Percentiles rank a stretch among this genome's conserved stretches.
phyloP scores from a whole-genome alignment of 1,284 basidiomycete species.

The Spongiforma sp. region DNA sequence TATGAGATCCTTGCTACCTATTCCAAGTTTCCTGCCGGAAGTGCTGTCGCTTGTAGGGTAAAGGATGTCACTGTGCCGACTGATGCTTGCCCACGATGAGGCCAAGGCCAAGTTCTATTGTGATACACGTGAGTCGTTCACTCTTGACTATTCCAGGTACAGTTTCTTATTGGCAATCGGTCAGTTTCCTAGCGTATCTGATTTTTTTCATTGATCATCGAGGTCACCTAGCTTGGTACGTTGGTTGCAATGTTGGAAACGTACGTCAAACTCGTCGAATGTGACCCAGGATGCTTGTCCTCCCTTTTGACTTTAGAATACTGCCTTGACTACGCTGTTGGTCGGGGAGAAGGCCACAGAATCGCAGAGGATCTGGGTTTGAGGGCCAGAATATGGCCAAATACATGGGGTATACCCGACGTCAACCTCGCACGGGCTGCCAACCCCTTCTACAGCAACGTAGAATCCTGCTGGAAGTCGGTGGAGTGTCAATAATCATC shows the following conservation, averaged over 20 bases:
- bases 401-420: no score
- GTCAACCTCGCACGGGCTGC: no score
- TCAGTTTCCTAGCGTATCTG: slow-evolving; percentile 31
- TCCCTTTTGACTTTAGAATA: slow-evolving; percentile 25
- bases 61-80: slow-evolving; percentile 44
- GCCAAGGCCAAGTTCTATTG: slow-evolving; percentile 51
- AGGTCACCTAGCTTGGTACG: slow-evolving; percentile 29
- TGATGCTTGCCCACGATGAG: slow-evolving; percentile 56
- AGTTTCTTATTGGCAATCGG: slow-evolving; percentile 56
- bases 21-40: slow-evolving; percentile 49
- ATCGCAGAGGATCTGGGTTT: slow-evolving; percentile 32
- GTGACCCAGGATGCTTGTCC: background rate
- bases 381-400: no score
- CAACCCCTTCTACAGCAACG: no score
- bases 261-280: slow-evolving; percentile 20
- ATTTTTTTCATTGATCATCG: background rate
- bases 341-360: slow-evolving; percentile 39
- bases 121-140: slow-evolving; percentile 30
- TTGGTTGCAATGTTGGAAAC: slow-evolving; percentile 31
- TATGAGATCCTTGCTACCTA: slow-evolving; percentile 45
- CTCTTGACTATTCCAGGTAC: background rate
- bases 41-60: slow-evolving; percentile 35
- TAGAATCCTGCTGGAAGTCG: no score
- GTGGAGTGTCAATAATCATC: no score
- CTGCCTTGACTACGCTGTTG: slow-evolving; percentile 34